Evolutionary conservation across 306 rosid species (phyloP).

Genomic region (Lithocarpus polystachyus): DNA sequence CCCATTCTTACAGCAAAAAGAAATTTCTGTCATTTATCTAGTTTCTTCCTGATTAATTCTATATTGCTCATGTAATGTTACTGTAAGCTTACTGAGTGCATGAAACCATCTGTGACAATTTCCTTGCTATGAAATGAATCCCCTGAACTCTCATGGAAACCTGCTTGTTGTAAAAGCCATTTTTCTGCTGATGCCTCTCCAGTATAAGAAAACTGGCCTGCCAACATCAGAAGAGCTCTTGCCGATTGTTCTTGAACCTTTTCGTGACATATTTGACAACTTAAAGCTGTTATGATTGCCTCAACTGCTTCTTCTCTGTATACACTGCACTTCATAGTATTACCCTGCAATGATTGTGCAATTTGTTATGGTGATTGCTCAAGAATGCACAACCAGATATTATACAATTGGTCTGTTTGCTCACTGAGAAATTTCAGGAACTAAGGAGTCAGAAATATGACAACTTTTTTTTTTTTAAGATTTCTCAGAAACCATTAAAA

Average conservation of each 20-base stretch:
- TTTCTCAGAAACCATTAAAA: neutral
- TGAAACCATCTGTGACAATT: constrained; percentile 27
- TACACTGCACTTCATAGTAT: constrained; percentile 52
- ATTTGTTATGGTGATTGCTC: constrained; percentile 56
- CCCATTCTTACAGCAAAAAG: neutral
- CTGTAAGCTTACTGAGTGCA: constrained; percentile 36
- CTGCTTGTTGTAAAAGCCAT: constrained; percentile 67
- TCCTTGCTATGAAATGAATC: constrained; percentile 40
- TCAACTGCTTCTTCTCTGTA: constrained; percentile 82
- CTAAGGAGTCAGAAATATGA: neutral
- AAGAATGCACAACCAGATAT: constrained; percentile 3
- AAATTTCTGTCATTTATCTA: neutral
- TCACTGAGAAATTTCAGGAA: neutral
- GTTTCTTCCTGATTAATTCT: neutral
- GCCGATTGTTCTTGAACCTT: constrained; percentile 60
- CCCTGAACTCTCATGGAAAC: constrained; percentile 39
- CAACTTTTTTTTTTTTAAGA: neutral
- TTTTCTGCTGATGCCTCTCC: constrained; percentile 60
- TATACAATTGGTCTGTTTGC: neutral
- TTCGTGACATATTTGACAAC: constrained; percentile 36
- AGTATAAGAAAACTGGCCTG: constrained; percentile 54
- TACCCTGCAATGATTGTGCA: constrained; percentile 84
- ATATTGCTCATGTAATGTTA: neutral
- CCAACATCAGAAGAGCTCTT: constrained; percentile 61
- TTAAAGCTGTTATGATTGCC: constrained; percentile 49